Conservation (phyloP, 208 protist genomes). For the Acanthamoeba triangularis region DNA sequence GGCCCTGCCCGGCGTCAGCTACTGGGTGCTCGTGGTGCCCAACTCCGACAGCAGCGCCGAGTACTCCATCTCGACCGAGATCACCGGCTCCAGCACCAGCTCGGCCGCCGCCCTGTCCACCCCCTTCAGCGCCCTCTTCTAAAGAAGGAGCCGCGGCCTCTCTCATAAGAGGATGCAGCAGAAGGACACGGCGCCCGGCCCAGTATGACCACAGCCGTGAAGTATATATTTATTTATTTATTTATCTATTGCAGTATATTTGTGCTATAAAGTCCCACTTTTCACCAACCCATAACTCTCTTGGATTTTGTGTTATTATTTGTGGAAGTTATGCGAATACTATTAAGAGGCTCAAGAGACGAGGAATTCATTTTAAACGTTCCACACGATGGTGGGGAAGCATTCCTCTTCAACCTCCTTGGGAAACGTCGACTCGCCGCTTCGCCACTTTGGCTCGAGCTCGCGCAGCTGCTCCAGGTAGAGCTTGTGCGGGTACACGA, state of each 20-base stretch:
- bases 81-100: background rate
- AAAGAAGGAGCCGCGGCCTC: background rate
- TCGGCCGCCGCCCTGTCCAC: background rate
- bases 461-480: conserved; percentile 50
- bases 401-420: background rate
- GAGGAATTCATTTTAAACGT: background rate
- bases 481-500: conserved; percentile 54
- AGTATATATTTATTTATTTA: background rate
- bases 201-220: too few relatives aligned
- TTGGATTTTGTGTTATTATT: too few relatives aligned
- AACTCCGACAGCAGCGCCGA: background rate
- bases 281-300: too few relatives aligned
- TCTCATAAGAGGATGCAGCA: too few relatives aligned
- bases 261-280: background rate
- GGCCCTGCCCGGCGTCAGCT: background rate
- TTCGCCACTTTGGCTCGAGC: background rate
- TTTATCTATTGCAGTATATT: background rate
- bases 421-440: background rate
- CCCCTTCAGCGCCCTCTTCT: background rate
- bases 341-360: too few relatives aligned
- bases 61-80: background rate
- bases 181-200: too few relatives aligned
- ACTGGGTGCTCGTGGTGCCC: background rate
- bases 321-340: too few relatives aligned
- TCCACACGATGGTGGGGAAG: conserved; percentile 48